A percentile compares a stretch with the other conserved stretches of the same genome.
Conservation (phyloP, 2,329 filamentous ascomycete species). For the Fusarium penzigii region DNA sequence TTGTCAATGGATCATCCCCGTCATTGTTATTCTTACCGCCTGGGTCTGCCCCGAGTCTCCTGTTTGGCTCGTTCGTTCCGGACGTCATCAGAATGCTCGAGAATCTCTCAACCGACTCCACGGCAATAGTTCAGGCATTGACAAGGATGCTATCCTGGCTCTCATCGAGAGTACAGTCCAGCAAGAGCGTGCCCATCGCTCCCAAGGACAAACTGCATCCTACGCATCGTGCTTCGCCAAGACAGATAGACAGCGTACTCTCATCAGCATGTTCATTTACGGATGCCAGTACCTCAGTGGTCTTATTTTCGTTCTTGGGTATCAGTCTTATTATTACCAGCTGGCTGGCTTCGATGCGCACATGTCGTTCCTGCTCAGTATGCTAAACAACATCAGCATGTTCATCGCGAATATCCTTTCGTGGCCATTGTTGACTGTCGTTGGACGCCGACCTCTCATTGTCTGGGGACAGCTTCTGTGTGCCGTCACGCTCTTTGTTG, state of each 20-base stretch:
- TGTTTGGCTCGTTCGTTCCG: not conserved
- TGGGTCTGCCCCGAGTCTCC: conserved; percentile 5
- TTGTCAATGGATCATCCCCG: conserved; percentile 3
- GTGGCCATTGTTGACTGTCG: conserved; percentile 1
- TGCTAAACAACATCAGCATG: conserved; percentile 7
- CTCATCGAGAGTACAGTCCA: conserved; percentile 1
- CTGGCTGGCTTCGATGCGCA: conserved; percentile 1
- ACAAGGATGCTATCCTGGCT: not conserved
- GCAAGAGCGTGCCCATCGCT: not conserved
- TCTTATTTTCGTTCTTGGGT: conserved; percentile 3
- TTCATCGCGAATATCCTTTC: conserved; percentile 7
- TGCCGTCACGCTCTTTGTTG: conserved; percentile 1
- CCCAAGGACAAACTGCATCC: not conserved
- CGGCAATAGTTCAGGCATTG: not conserved
- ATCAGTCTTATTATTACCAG: conserved; percentile 6
- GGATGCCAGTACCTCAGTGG: conserved; percentile 1
- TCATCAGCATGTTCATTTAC: conserved; percentile 5
- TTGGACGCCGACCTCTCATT: conserved; percentile 3
- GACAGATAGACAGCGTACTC: conserved; percentile 1
- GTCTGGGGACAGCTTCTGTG: conserved; percentile 2
- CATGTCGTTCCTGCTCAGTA: conserved; percentile 1
- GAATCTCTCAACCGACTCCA: conserved; percentile 1
- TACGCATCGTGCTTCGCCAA: not conserved
- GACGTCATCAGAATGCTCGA: not conserved
- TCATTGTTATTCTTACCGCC: not conserved